A percentile compares a stretch with the other conserved stretches of the same genome.
These are phyloP conservation scores for Ensete glaucum DNA, from an alignment of 176 grass and related monocot genomes.

Conservation along the genomic window DNA sequence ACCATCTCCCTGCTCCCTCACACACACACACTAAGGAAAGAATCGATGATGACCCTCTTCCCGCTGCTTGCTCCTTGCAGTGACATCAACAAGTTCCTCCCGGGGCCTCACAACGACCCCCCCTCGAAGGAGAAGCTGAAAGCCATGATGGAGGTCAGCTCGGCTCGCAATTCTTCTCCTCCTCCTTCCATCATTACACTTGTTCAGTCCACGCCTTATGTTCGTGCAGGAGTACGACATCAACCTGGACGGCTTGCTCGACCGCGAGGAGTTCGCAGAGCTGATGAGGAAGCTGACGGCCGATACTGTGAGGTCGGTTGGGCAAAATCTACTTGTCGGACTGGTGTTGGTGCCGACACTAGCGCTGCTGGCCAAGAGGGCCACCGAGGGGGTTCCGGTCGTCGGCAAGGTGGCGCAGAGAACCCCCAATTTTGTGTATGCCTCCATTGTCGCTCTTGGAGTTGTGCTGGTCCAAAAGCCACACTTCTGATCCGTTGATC, in stretches of 20 bases:
- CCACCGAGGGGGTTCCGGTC: slow-evolving; percentile 70
- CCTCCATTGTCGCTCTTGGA: slow-evolving; percentile 54
- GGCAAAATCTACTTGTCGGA: slow-evolving; percentile 54
- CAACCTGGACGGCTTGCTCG: slow-evolving; percentile 67
- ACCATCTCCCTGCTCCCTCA: not conserved
- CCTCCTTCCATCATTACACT: not conserved
- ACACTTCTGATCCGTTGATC: not conserved
- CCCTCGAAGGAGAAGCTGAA: slow-evolving; percentile 75
- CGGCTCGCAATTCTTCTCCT: not conserved
- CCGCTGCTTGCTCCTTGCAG: slow-evolving; percentile 14
- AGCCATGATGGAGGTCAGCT: slow-evolving; percentile 47
- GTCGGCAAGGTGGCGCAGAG: slow-evolving; percentile 63
- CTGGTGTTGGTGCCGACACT: slow-evolving; percentile 54
- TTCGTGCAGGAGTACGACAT: slow-evolving; percentile 54
- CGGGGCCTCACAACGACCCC: slow-evolving; percentile 80
- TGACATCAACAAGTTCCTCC: slow-evolving; percentile 92
- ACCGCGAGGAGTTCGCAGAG: slow-evolving; percentile 82
- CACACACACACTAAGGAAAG: not conserved
- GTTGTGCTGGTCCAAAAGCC: slow-evolving; percentile 57
- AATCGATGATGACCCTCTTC: not conserved
- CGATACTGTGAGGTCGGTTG: slow-evolving; percentile 53
- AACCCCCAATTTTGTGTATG: slow-evolving; percentile 65
- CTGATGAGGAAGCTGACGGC: slow-evolving; percentile 71
- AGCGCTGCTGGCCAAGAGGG: slow-evolving; percentile 67
- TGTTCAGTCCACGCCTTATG: not conserved